Base-by-base conservation (phyloP, 2,329 filamentous ascomycete species). In the Botrytis sinoallii region DNA sequence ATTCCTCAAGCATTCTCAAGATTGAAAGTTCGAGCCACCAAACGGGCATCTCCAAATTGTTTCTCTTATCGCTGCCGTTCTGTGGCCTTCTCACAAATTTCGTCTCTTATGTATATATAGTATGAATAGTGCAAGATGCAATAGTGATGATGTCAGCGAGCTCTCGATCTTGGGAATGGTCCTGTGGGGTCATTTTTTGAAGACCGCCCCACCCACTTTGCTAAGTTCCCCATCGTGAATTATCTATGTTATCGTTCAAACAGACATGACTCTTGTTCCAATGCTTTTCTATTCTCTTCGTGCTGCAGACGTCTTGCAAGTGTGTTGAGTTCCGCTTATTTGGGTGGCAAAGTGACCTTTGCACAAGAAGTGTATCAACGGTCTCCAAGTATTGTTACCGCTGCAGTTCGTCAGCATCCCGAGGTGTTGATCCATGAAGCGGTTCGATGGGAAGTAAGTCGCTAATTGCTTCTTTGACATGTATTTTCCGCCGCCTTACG, bases 401-500 rank as follows among this genome's bases (percentile, higher is more conserved):
- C 20, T n/a, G 64, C 32, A 38, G 12, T 67, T 14, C 4, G 10
- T 22, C 22, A 35, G 3, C 9, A 42, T 12, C 2, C n/a, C n/a
- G n/a, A n/a, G n/a, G n/a, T n/a, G n/a, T n/a, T n/a, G n/a, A n/a
- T n/a, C n/a, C n/a, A n/a, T n/a, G n/a, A n/a, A n/a, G n/a, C n/a
- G n/a, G n/a, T n/a, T n/a, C n/a, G n/a, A n/a, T n/a, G n/a, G n/a
- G n/a, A n/a, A n/a, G n/a, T n/a, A n/a, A n/a, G n/a, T n/a, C n/a
- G n/a, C n/a, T n/a, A n/a, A n/a, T n/a, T n/a, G n/a, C n/a, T n/a
- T n/a, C n/a, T n/a, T n/a, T n/a, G n/a, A n/a, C n/a, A n/a, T n/a
- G n/a, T n/a, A n/a, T n/a, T n/a, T 48, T 0, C 7, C 32, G 12
- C 18, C 2, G 18, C 22, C 4, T n/a, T 29, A 25, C 12, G 1